Conservation (phyloP, 108 stramenopile species). For the Skeletonema menzelii region DNA sequence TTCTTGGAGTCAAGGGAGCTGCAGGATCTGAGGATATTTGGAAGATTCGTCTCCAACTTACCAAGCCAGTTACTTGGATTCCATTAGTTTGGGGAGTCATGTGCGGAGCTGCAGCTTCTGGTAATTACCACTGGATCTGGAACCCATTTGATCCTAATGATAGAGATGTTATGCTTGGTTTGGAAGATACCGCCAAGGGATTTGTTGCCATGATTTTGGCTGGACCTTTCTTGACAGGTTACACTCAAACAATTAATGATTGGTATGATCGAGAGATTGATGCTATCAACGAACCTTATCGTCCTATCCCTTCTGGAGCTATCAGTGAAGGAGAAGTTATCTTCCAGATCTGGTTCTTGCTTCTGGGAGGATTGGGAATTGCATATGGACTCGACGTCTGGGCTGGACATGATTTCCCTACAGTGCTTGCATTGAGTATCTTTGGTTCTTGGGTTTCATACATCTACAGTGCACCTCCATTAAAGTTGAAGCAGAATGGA, state of each 20-base stretch:
- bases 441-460: slow-evolving; percentile 95
- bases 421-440: slow-evolving; percentile 74
- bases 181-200: slow-evolving; percentile 87
- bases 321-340: slow-evolving; percentile 92
- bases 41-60: slow-evolving; percentile 90
- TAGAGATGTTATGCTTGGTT: slow-evolving; percentile 73
- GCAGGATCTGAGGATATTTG: slow-evolving; percentile 73
- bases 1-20: slow-evolving; percentile 86
- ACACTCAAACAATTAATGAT: slow-evolving; percentile 98
- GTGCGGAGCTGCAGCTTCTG: slow-evolving; percentile 90
- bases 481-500: slow-evolving; percentile 95
- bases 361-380: slow-evolving; percentile 89
- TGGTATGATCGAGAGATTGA: slow-evolving; percentile 98
- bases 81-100: slow-evolving; percentile 95
- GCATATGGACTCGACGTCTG: slow-evolving; percentile 91
- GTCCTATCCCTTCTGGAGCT: slow-evolving; percentile 93
- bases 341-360: slow-evolving; percentile 90
- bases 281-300: slow-evolving; percentile 97
- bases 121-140: slow-evolving; percentile 98
- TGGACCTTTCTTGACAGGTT: slow-evolving; percentile 94
- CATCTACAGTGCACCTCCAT: slow-evolving; percentile 96
- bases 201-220: slow-evolving; percentile 89
- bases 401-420: slow-evolving; percentile 90
- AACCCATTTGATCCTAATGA: slow-evolving; percentile 92
- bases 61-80: slow-evolving; percentile 93